Evolutionary conservation across 768 basidiomycete species (phyloP).

Genomic region (Phaffia australis): DNA sequence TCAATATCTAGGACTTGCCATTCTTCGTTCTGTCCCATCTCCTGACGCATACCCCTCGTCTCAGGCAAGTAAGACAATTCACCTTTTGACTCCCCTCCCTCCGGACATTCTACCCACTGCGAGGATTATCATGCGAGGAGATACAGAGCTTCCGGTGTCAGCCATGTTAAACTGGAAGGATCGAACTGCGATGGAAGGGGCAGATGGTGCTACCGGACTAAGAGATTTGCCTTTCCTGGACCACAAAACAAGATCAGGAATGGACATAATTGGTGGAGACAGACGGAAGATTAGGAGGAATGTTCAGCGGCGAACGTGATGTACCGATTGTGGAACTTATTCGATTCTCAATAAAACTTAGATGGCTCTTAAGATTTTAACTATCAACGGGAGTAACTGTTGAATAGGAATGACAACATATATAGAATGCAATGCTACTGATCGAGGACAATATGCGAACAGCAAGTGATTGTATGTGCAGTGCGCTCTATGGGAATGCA

Average conservation of each 20-base stretch:
- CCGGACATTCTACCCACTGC: constrained; percentile 40
- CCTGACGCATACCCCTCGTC: constrained; percentile 26
- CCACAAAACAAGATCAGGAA: constrained; percentile 48
- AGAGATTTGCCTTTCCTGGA: constrained; percentile 64
- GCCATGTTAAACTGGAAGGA: constrained; percentile 67
- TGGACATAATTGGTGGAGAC: constrained; percentile 60
- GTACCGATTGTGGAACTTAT: too few species aligned
- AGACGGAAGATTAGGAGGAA: constrained; percentile 67
- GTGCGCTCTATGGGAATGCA: too few species aligned
- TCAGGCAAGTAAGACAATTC: constrained; percentile 40
- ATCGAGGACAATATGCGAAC: too few species aligned
- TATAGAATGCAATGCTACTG: too few species aligned
- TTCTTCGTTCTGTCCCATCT: constrained; percentile 52
- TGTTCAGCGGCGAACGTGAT: constrained; percentile 55
- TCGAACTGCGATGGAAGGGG: constrained; percentile 40
- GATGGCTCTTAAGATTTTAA: too few species aligned
- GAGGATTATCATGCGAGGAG: constrained; percentile 60
- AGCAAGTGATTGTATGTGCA: too few species aligned
- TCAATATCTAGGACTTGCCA: constrained; percentile 60
- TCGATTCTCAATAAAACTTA: too few species aligned
- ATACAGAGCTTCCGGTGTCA: constrained; percentile 76
- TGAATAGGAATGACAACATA: too few species aligned
- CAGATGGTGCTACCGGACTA: constrained; percentile 48
- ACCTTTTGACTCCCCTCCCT: constrained; percentile 71
- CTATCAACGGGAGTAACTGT: too few species aligned